phyloP scores from a whole-genome alignment of 2,329 filamentous ascomycete genomes.

The Ophidiomyces ophidiicola region DNA sequence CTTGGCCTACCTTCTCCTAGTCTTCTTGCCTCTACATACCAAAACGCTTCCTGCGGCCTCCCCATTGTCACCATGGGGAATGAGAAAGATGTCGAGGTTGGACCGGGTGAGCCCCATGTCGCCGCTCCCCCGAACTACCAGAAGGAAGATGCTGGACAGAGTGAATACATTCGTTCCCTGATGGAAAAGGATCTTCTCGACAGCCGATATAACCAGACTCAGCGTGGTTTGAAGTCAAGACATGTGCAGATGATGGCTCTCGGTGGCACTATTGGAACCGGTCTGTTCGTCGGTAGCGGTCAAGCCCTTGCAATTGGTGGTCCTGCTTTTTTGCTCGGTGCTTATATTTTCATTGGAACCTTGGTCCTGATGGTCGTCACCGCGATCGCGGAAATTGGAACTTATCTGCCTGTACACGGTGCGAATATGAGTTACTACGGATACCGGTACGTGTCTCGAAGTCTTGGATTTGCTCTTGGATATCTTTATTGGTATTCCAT shows the following conservation, averaged over 20 bases:
- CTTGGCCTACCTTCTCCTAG: no score
- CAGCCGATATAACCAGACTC: conserved; percentile 29
- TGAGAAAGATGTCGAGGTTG: conserved; percentile 9
- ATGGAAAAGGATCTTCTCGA: conserved; percentile 32
- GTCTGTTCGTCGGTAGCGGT: conserved; percentile 44
- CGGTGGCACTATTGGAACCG: conserved; percentile 32
- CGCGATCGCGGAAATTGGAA: conserved; percentile 31
- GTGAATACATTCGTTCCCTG: conserved; percentile 22
- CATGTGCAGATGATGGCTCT: conserved; percentile 35
- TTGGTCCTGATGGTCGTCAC: conserved; percentile 40
- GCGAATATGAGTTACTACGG: conserved; percentile 36
- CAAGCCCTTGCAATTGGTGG: conserved; percentile 43
- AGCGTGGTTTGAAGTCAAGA: conserved; percentile 33
- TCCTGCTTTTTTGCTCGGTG: conserved; percentile 41
- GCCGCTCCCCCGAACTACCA: not conserved
- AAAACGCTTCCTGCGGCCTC: no score
- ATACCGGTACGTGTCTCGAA: conserved; percentile 33
- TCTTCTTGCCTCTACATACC: no score
- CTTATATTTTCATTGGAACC: conserved; percentile 40
- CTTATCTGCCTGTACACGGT: conserved; percentile 35
- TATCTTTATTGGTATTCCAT: conserved; percentile 39
- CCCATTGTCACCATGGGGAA: conserved; percentile 3
- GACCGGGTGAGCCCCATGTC: not conserved
- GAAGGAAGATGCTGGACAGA: conserved; percentile 19
- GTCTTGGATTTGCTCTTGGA: conserved; percentile 33